Evolutionary conservation across 1,139 yeast species (phyloP), one percentile per base, ranked within the genome.

Genomic region (Yamadazyma triangularis): DNA sequence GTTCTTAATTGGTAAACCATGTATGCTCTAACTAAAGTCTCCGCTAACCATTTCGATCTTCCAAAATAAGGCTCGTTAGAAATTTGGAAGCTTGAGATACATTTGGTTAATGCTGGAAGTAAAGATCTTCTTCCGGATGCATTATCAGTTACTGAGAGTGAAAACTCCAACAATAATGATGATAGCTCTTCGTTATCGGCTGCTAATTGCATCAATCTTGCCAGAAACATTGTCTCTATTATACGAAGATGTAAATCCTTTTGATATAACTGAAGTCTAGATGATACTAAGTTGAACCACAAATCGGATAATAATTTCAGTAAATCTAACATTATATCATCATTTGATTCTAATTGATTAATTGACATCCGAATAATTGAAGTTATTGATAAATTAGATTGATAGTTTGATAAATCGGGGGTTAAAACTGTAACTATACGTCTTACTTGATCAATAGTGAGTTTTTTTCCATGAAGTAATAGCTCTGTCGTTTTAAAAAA

Each of bases 121-220:
- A 88, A 57, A 9, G 84, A 69, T 42, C 94, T 73, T 53, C 96
- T 73, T 0, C 85, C 79, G 32, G 55, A 65, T 1, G 93, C 59
- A 33, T 70, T 67, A 2, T 57, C 47, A 37, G 82, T 58, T 2
- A 79, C 61, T 1, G 73, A 65, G 3, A 46, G 32, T 4, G 73
- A 62, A 33, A 78, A 66, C 4, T 42, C 47, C 2, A 46, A 44
- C 2, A 83, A 42, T 0, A 50, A 38, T 3, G 39, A 41, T 4
- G 41, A 14, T 13, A 42, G 29, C 0, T 27, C 24, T 2, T 58
- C 51, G 8, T 34, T 28, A 2, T 56, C 50, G 2, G 64, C 27
- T 0, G 34, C 36, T 8, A 33, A 13, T 3, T 18, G 15, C 21
- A 44, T 31, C 2, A 38, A 38, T 15, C 31, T 34, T 31, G 60